A percentile compares a stretch with the other conserved stretches of the same genome.
These are phyloP conservation scores for Seiridium cupressi DNA, from an alignment of 2,329 filamentous ascomycete genomes.

Conservation along the genomic window DNA sequence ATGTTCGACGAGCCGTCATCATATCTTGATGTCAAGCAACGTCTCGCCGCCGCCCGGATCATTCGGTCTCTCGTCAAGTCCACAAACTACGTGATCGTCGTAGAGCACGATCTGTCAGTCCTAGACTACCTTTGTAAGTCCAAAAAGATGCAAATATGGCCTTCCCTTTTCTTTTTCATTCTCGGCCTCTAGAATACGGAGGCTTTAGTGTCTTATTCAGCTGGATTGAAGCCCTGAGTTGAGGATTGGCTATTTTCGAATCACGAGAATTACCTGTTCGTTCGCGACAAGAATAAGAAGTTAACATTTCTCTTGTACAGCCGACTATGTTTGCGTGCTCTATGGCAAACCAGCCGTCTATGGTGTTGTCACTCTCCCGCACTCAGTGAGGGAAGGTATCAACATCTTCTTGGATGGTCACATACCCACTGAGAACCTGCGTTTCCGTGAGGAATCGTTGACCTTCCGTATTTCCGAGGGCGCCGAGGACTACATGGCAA, in stretches of 20 bases:
- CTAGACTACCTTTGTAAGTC: constrained; percentile 83
- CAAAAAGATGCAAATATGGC: background rate
- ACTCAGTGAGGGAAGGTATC: constrained; percentile 97
- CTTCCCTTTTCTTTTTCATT: background rate
- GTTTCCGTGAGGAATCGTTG: constrained; percentile 94
- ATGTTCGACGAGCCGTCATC: constrained; percentile 99
- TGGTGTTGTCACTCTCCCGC: constrained; percentile 92
- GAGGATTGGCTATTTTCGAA: too few relatives aligned
- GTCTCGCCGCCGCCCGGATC: constrained; percentile 85
- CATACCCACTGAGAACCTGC: constrained; percentile 96
- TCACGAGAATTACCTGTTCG: background rate
- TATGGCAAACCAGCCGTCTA: constrained; percentile 96
- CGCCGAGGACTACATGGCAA: constrained; percentile 81
- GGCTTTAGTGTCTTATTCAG: too few relatives aligned
- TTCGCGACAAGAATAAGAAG: background rate
- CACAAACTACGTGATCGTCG: constrained; percentile 95
- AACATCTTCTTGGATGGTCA: constrained; percentile 99
- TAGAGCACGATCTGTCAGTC: constrained; percentile 98
- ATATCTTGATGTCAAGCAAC: constrained; percentile 98
- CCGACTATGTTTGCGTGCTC: constrained; percentile 82
- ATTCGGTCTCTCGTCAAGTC: constrained; percentile 87
- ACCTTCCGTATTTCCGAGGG: constrained; percentile 93
- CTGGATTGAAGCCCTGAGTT: too few relatives aligned
- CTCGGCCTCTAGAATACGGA: too few relatives aligned
- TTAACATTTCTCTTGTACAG: constrained; percentile 44